Evolutionary conservation across 2,329 filamentous ascomycete species (phyloP), one percentile per base, ranked within the genome.

Genomic region (Aspergillus intermedius): DNA sequence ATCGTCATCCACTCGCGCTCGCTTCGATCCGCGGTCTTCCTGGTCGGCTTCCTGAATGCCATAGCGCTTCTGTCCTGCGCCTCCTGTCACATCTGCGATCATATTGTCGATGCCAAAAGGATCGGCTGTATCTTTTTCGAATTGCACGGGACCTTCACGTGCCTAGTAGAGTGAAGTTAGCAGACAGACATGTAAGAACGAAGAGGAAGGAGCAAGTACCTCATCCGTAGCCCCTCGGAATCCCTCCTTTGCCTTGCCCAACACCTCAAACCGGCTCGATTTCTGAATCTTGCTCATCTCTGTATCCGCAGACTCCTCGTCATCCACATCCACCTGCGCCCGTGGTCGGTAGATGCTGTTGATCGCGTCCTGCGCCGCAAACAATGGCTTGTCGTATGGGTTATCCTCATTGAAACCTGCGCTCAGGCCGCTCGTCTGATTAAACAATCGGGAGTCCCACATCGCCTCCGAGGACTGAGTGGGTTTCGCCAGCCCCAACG

Each of bases 361-460:
- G 60, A 96, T 89, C 7, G 89, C 91, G 64, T 97, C 91, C 66
- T 96, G 90, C 12, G 93, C 91, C 1, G 91, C 91, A 66, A 98
- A 98, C 6, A 98, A 76, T 17, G 93, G 93, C 72, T 97, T 97
- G 69, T 97, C 93, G 73, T 97, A 98, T 0, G 85, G 83, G 64
- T 98, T 93, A 68, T 98, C 93, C 69, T 98, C 93, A 68, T 98
- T 98, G 78, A 96, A 90, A 0, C 91, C 93, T 46, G 84, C 81
- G 58, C 90, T 86, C 65, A 98, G 94, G 0, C 93, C 93, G 59
- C 87, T 91, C 5, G 84, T 86, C 71, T 95, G 89, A 71, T 97
- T 96, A 73, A 98, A 98, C 25, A 98, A 73, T 37, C 93, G 80
- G 2, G 90, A 94, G 72, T 98, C 93, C 74, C 94, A 98, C 93